These are phyloP conservation scores for Geotrichum fermentans DNA, from an alignment of 1,139 yeast species.

Conservation along the genomic window DNA sequence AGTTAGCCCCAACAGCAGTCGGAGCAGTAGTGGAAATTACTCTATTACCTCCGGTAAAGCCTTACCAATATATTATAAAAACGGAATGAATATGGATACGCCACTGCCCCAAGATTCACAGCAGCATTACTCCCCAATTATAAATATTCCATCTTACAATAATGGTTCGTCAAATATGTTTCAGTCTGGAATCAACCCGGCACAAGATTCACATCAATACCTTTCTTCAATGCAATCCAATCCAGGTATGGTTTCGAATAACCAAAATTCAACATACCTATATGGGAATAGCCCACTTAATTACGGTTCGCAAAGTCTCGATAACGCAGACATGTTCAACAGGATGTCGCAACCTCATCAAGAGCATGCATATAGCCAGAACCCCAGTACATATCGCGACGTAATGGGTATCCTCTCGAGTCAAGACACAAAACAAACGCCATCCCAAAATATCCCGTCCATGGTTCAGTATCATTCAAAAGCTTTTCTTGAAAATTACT, in stretches of 20 bases:
- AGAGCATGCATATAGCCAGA: background rate
- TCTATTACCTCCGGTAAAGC: background rate
- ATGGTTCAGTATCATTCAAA: background rate
- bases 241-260: slow-evolving; percentile 4
- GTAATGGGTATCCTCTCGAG: background rate
- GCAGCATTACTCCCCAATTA: background rate
- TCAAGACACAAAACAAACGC: background rate
- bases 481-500: background rate
- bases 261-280: background rate
- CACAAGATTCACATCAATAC: background rate
- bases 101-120: background rate
- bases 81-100: background rate
- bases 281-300: background rate
- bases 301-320: background rate
- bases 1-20: background rate
- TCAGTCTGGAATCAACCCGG: background rate
- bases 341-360: background rate
- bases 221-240: background rate
- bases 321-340: background rate
- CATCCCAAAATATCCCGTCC: background rate
- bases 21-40: slow-evolving; percentile 1
- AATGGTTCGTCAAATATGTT: background rate
- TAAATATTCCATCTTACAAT: too few species aligned
- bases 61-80: background rate
- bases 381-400: background rate